Evolutionary conservation across 257 asterid species (phyloP), one percentile per base, ranked within the genome.

Genomic region (Mitragyna speciosa): DNA sequence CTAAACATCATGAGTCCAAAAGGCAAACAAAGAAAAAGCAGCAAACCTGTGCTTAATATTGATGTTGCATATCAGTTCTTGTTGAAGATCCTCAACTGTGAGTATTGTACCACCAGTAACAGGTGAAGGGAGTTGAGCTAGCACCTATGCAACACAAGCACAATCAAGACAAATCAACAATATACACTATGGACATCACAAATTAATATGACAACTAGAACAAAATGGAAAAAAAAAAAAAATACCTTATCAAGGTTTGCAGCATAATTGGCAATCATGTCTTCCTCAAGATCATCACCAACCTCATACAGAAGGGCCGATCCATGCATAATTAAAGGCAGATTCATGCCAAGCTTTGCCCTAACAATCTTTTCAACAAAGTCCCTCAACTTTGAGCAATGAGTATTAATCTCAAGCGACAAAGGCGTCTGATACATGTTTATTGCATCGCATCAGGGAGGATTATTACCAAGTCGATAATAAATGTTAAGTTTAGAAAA

Each of bases 201-300:
- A 78, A 33, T 22, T 72, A 61, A 72, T 8, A 71, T 14, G 68
- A 56, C 63, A 71, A 39, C 48, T 73, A 67, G 48, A 64, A 61
- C n/a, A 24, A 63, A 78, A 51, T 6, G 79, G 30, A n/a, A n/a
- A n/a, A n/a, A 47, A 49, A 28, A 73, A 22, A 47, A 67, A 59
- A 70, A 79, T 78, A 96, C 99, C 98, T 92, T 94, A 54, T 96
- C 99, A 66, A 96, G 93, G 85, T 96, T 96, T 75, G 96, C 92
- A 71, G 90, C 92, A 78, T 96, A 96, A 84, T 86, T 92, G 58
- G 97, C 94, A 82, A 90, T 96, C 92, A 90, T 94, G 24, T 83
- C 95, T 82, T 91, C 90, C 79, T 89, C 99, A 72, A 96, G 98
- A 90, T 92, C 98, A 82, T 94, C 98, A 67, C 99, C 99, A 85